Evolutionary conservation across 768 basidiomycete genomes (phyloP).

Genomic region (Chlorophyllum brunneum): DNA sequence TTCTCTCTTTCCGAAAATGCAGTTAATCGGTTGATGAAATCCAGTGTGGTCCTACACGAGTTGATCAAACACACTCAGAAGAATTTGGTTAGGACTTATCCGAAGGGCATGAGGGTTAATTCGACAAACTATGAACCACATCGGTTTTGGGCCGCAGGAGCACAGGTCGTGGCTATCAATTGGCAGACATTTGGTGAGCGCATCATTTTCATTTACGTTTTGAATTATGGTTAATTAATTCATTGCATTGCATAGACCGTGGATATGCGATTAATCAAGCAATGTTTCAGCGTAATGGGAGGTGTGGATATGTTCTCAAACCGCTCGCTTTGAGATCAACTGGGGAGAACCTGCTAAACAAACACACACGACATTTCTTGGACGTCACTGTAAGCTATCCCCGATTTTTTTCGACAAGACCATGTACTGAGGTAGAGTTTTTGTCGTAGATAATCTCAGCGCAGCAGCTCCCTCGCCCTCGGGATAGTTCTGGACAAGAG

Average conservation of each 20-base stretch:
- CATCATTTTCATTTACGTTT: no score
- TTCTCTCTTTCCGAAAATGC: constrained; percentile 90
- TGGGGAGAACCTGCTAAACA: constrained; percentile 53
- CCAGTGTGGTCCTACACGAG: constrained; percentile 46
- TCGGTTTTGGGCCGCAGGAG: constrained; percentile 84
- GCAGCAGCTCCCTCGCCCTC: constrained; percentile 83
- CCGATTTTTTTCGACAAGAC: not conserved
- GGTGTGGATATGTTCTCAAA: constrained; percentile 87
- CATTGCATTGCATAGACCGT: constrained; percentile 48
- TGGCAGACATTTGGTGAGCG: constrained; percentile 93
- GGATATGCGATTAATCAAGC: constrained; percentile 92
- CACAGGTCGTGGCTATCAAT: constrained; percentile 90
- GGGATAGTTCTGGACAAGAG: constrained; percentile 66
- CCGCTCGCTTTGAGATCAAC: constrained; percentile 69
- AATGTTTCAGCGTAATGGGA: constrained; percentile 92
- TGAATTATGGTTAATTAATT: not conserved
- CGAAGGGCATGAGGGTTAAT: constrained; percentile 74
- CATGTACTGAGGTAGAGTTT: not conserved
- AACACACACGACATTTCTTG: constrained; percentile 55
- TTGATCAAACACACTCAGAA: constrained; percentile 83
- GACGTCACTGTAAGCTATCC: constrained; percentile 51
- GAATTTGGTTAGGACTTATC: constrained; percentile 85
- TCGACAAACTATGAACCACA: constrained; percentile 90
- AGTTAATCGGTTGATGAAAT: constrained; percentile 71
- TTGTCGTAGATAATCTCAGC: constrained; percentile 58